Conservation (phyloP, 1,139 yeast species). For the Kurtzmaniella quercitrusa region DNA sequence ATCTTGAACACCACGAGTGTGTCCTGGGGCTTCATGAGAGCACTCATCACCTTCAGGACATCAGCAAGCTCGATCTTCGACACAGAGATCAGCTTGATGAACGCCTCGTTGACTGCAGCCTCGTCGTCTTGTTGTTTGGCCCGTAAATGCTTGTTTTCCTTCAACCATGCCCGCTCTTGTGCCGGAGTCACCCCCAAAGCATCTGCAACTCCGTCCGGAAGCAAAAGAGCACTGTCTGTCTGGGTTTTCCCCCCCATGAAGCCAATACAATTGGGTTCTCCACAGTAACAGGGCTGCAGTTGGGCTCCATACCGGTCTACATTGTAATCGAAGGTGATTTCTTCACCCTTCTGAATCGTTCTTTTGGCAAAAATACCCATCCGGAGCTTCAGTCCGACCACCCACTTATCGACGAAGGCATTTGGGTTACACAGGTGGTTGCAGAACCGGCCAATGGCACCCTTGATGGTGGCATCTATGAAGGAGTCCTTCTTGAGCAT, state of each 20-base stretch:
- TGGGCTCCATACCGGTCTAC: slow-evolving; percentile 95
- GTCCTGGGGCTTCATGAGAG: slow-evolving; percentile 75
- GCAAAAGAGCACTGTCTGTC: slow-evolving; percentile 78
- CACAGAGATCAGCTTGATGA: slow-evolving; percentile 57
- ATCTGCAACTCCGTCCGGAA: slow-evolving; percentile 80
- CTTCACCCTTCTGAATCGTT: slow-evolving; percentile 73
- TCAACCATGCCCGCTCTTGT: slow-evolving; percentile 62
- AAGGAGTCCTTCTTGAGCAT: slow-evolving; percentile 92
- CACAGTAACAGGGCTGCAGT: slow-evolving; percentile 93
- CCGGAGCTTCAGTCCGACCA: slow-evolving; percentile 79
- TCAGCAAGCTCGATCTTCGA: slow-evolving; percentile 43
- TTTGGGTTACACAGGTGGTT: slow-evolving; percentile 95
- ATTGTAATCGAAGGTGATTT: slow-evolving; percentile 90
- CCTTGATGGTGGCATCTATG: slow-evolving; percentile 89
- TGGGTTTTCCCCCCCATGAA: slow-evolving; percentile 96
- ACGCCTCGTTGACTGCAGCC: slow-evolving; percentile 56
- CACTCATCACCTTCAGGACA: slow-evolving; percentile 78
- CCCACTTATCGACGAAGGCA: slow-evolving; percentile 96
- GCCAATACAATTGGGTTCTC: slow-evolving; percentile 87
- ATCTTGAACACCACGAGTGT: slow-evolving; percentile 60
- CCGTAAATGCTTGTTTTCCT: slow-evolving; percentile 48
- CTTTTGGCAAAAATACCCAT: slow-evolving; percentile 95
- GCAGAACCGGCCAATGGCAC: slow-evolving; percentile 84
- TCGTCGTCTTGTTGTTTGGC: slow-evolving; percentile 53
- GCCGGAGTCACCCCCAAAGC: slow-evolving; percentile 74